Percentiles rank a stretch among this genome's conserved stretches.
phyloP scores from a whole-genome alignment of 2,329 filamentous ascomycete genomes.

The Daldinia sp. region DNA sequence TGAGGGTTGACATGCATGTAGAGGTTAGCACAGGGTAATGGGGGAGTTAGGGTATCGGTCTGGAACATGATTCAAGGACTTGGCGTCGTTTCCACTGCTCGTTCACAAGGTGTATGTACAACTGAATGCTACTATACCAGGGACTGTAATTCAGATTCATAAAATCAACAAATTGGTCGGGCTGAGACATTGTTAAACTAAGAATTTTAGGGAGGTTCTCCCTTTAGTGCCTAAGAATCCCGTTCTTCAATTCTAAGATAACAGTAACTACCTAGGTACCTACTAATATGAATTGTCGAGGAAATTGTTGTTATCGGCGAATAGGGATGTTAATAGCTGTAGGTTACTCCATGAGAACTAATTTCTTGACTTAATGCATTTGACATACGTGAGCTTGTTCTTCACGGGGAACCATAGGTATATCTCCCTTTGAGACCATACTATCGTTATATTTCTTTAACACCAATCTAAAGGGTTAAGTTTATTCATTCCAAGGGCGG shows the following conservation, averaged over 20 bases:
- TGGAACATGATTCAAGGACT: constrained; percentile 46
- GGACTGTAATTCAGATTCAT: constrained; percentile 42
- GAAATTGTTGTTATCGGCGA: background rate
- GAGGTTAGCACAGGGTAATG: constrained; percentile 37
- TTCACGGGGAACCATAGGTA: background rate
- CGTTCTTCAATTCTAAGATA: background rate
- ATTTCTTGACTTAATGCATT: background rate
- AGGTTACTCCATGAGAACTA: background rate
- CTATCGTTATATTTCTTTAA: too few species aligned
- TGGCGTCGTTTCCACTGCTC: constrained; percentile 39
- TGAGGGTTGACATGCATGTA: constrained; percentile 54
- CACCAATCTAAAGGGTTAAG: background rate
- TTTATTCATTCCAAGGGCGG: constrained; percentile 4
- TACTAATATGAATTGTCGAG: background rate
- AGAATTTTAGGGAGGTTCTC: constrained; percentile 39
- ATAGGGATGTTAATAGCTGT: background rate
- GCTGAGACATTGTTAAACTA: constrained; percentile 43
- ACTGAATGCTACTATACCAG: constrained; percentile 38
- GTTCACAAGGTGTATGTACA: constrained; percentile 38
- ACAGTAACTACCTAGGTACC: background rate
- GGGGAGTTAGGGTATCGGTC: constrained; percentile 45
- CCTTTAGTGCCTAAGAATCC: constrained; percentile 19
- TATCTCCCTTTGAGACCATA: background rate
- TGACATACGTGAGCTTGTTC: background rate
- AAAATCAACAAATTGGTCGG: constrained; percentile 35